These are phyloP conservation scores for Stylonectria norvegica DNA, from an alignment of 2,329 filamentous ascomycete species.

Conservation along the genomic window DNA sequence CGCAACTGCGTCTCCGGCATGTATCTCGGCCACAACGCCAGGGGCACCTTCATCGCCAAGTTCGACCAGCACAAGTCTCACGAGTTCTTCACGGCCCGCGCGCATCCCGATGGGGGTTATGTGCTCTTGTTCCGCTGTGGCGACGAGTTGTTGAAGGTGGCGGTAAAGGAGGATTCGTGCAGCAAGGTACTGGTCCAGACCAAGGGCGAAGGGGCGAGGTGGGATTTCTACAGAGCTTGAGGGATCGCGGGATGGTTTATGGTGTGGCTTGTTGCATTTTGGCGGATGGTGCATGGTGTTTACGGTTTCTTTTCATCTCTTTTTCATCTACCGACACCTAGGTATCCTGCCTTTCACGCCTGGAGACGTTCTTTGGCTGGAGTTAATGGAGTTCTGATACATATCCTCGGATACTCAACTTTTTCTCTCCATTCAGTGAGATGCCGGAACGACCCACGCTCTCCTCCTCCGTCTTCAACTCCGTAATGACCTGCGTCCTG, in stretches of 20 bases:
- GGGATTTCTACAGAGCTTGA: too few species aligned
- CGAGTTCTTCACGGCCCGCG: slow-evolving; percentile 31
- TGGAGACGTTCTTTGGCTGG: too few species aligned
- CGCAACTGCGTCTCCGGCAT: slow-evolving; percentile 31
- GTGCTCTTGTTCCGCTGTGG: slow-evolving; percentile 29
- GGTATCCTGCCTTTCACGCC: too few species aligned
- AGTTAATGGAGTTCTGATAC: too few species aligned
- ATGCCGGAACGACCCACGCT: too few species aligned
- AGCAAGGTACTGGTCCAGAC: slow-evolving; percentile 25
- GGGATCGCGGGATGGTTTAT: too few species aligned
- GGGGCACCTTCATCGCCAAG: slow-evolving; percentile 19
- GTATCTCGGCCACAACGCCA: slow-evolving; percentile 33
- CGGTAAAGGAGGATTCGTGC: slow-evolving; percentile 14
- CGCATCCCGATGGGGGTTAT: slow-evolving; percentile 32
- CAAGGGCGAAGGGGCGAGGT: slow-evolving; percentile 27
- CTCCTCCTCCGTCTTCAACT: slow-evolving; percentile 45
- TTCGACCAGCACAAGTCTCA: slow-evolving; percentile 22
- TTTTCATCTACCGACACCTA: too few species aligned
- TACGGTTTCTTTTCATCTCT: too few species aligned
- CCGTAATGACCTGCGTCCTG: slow-evolving; percentile 12
- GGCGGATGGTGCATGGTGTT: too few species aligned
- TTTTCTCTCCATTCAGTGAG: too few species aligned
- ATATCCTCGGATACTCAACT: too few species aligned
- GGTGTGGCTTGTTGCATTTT: too few species aligned
- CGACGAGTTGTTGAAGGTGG: slow-evolving; percentile 30